Evolutionary conservation across 2,329 filamentous ascomycete genomes (phyloP).

Genomic region (Podosphaera leucotricha): DNA sequence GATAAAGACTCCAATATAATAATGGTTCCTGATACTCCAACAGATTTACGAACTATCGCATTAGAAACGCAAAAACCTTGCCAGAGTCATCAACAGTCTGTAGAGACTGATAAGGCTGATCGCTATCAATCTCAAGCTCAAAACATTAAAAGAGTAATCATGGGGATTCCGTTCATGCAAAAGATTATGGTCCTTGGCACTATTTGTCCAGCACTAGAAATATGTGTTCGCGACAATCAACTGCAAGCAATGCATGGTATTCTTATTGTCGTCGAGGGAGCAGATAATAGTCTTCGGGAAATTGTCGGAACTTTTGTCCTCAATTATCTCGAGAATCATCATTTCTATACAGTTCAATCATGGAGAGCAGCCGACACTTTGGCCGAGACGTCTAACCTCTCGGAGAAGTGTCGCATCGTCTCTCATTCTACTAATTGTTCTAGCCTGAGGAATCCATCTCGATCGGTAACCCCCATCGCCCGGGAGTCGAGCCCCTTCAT

Average conservation of each 20-base stretch:
- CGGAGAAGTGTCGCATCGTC: background rate
- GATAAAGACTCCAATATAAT: slow-evolving; percentile 10
- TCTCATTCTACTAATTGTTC: background rate
- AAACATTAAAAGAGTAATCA: slow-evolving; percentile 44
- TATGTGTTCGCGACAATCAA: slow-evolving; percentile 16
- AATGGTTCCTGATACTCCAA: slow-evolving; percentile 14
- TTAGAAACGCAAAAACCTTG: slow-evolving; percentile 16
- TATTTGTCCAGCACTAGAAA: slow-evolving; percentile 44
- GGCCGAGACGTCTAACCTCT: background rate
- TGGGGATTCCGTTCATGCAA: slow-evolving; percentile 47
- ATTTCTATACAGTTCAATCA: slow-evolving; percentile 9
- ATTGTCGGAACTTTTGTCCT: slow-evolving; percentile 39
- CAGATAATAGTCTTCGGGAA: slow-evolving; percentile 25
- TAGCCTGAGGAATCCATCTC: background rate
- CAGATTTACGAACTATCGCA: slow-evolving; percentile 16
- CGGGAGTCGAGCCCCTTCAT: slow-evolving; percentile 20
- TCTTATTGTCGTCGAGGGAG: slow-evolving; percentile 64
- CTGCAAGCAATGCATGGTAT: slow-evolving; percentile 37
- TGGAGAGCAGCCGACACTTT: slow-evolving; percentile 6
- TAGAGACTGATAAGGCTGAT: slow-evolving; percentile 12
- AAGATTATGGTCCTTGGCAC: slow-evolving; percentile 57
- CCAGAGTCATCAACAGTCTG: slow-evolving; percentile 17
- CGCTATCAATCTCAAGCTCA: slow-evolving; percentile 18
- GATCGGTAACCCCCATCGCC: background rate
- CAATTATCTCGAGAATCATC: slow-evolving; percentile 11